Evolutionary conservation across 192 early-diverging fungal genomes (phyloP), one percentile per base, ranked within the genome.

Genomic region (Coemansia sp.): DNA sequence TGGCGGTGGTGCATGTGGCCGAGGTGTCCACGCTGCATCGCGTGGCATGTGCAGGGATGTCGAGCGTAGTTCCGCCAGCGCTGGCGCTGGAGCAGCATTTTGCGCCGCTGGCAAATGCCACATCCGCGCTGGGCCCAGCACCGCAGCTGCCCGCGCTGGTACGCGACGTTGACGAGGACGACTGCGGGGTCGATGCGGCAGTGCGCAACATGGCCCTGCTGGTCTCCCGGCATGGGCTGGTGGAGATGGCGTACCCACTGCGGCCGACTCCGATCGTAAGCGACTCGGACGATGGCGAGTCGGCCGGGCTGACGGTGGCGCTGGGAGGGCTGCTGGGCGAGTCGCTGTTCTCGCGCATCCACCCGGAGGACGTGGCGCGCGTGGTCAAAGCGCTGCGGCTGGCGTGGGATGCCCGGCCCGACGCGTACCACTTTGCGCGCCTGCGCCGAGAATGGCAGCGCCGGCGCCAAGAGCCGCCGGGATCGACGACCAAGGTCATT

Each of bases 371-470:
- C 55, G 76, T 83, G 5, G 76, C 22, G 33, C 80, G 80, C 7
- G 76, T 83, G 10, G 73, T 83, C 69, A 78, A 77, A 46, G 80
- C 80, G 34, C 73, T 83, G 69, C 75, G 80, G 10, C 70, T 83
- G 62, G 76, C 76, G 6, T 83, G 80, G 80, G 80, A 83, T 20
- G 76, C 80, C 49, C 75, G 80, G 11, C 80, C 80, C 41, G 80
- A 83, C 67, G 72, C 73, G 20, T 83, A 78, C 72, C 80, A 83
- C 69, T 83, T 78, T 52, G 47, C 76, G 24, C 80, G 80, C 20
- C 73, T 83, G 60, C 80, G 80, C n/a, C 80, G 80, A 73, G 72
- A 77, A 59, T 83, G 80, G 80, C 80, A 83, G 80, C 80, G 73
- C 13, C 69, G 76, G 18, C 76, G 80, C 59, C 70, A 60, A 8